Evolutionary conservation across 148 eudicot genomes (phyloP).

Genomic region (Agrostemma githago): DNA sequence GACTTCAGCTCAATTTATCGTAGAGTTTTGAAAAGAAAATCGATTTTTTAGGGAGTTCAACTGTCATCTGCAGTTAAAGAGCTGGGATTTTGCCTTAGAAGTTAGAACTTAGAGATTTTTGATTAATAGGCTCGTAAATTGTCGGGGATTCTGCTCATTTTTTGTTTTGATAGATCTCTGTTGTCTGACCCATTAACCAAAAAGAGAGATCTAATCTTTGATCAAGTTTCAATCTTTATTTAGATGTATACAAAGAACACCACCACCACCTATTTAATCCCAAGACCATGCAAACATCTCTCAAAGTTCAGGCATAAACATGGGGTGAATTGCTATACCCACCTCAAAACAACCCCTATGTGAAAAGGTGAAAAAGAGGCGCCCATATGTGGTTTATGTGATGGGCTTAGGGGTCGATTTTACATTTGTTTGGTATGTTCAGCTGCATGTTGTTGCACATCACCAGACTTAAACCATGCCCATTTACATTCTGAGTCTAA

Average conservation of each 20-base stretch:
- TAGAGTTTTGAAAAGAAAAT: too few relatives aligned
- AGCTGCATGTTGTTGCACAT: constrained; percentile 35
- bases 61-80: too few relatives aligned
- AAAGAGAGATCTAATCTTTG: constrained; percentile 18
- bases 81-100: too few relatives aligned
- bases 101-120: too few relatives aligned
- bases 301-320: constrained; percentile 48
- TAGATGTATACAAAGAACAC: too few relatives aligned
- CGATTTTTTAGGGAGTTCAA: too few relatives aligned
- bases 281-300: constrained; percentile 57
- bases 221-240: too few relatives aligned
- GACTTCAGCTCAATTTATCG: too few relatives aligned
- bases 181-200: neutral
- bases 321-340: constrained; percentile 40
- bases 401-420: constrained; percentile 46
- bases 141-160: too few relatives aligned
- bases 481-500: too few relatives aligned
- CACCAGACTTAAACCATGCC: constrained; percentile 43
- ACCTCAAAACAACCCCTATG: constrained; percentile 33
- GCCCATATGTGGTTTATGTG: constrained; percentile 48
- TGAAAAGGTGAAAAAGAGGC: constrained; percentile 26
- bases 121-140: too few relatives aligned
- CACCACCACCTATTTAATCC: constrained; percentile 28
- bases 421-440: constrained; percentile 58
- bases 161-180: constrained; percentile 25